Conservation (phyloP, 305 asterid species). For the Rubia occidens region DNA sequence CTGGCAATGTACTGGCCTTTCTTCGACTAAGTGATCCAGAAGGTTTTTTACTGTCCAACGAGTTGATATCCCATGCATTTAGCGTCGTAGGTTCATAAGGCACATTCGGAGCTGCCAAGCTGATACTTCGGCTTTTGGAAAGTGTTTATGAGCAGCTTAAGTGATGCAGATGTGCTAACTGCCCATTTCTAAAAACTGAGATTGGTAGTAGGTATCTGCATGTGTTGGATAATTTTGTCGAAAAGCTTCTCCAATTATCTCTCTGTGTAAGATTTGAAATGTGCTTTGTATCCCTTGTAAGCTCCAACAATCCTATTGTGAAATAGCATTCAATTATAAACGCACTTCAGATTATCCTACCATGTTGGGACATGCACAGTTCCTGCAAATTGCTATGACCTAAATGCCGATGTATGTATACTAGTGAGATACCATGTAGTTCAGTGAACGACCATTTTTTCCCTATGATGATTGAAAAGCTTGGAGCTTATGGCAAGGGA, state of each 20-base stretch:
- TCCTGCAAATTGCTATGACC: too few relatives aligned
- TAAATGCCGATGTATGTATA: background rate
- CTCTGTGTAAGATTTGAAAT: too few relatives aligned
- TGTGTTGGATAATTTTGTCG: too few relatives aligned
- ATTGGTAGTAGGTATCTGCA: background rate
- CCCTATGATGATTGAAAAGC: background rate
- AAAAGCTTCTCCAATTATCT: too few relatives aligned
- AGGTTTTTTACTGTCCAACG: slow-evolving; percentile 78
- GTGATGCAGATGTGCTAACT: background rate
- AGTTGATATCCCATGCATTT: slow-evolving; percentile 78
- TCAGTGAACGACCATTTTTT: background rate
- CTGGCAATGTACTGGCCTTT: slow-evolving; percentile 31
- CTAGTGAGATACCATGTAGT: background rate
- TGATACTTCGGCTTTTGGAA: slow-evolving; percentile 1
- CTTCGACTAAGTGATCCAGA: slow-evolving; percentile 80
- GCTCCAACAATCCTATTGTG: too few relatives aligned
- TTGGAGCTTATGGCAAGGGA: background rate
- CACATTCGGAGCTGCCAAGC: background rate
- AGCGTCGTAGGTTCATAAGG: slow-evolving; percentile 27
- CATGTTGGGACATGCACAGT: too few relatives aligned
- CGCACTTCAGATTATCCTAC: too few relatives aligned
- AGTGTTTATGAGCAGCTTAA: background rate
- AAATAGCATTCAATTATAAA: too few relatives aligned
- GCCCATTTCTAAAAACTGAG: background rate
- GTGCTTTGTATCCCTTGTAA: too few relatives aligned